These are phyloP conservation scores for Petunia secreta DNA, from an alignment of 257 asterid species.

Conservation along the genomic window DNA sequence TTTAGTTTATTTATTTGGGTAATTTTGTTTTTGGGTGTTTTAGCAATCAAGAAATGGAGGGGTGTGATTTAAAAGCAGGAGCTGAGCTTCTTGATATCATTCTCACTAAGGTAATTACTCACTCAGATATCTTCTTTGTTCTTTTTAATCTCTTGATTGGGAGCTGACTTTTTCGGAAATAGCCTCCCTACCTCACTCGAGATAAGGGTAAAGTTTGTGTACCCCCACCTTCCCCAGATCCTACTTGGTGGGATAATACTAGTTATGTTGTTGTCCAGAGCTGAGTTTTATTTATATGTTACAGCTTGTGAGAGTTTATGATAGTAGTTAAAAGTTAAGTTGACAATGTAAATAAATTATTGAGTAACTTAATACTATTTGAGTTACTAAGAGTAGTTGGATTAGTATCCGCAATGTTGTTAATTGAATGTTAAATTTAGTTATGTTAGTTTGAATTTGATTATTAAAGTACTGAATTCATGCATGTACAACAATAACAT, in stretches of 20 bases:
- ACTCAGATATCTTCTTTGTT: background rate
- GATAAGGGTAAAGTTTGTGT: background rate
- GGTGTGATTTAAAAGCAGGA: conserved; percentile 48
- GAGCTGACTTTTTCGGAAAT: background rate
- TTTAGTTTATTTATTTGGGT: background rate
- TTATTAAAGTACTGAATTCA: too few relatives aligned
- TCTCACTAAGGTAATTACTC: conserved; percentile 47
- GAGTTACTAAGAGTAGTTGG: too few relatives aligned
- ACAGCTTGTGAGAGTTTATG: background rate
- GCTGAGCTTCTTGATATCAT: conserved; percentile 58
- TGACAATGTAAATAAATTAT: too few relatives aligned
- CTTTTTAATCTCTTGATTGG: background rate
- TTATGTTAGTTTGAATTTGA: too few relatives aligned
- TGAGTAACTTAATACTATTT: too few relatives aligned
- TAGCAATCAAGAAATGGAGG: conserved; percentile 46
- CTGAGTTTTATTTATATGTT: background rate
- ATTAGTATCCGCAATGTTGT: background rate
- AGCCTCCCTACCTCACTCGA: too few relatives aligned
- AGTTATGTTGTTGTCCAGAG: background rate
- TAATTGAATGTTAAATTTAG: background rate
- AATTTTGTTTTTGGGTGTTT: background rate
- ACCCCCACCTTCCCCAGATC: background rate
- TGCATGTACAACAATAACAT: too few relatives aligned
- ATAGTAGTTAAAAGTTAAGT: too few relatives aligned
- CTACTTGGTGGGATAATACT: background rate